A percentile compares a stretch with the other conserved stretches of the same genome.
Evolutionary conservation across 768 basidiomycete species (phyloP).

Genomic region (Leccinum uliginosum): DNA sequence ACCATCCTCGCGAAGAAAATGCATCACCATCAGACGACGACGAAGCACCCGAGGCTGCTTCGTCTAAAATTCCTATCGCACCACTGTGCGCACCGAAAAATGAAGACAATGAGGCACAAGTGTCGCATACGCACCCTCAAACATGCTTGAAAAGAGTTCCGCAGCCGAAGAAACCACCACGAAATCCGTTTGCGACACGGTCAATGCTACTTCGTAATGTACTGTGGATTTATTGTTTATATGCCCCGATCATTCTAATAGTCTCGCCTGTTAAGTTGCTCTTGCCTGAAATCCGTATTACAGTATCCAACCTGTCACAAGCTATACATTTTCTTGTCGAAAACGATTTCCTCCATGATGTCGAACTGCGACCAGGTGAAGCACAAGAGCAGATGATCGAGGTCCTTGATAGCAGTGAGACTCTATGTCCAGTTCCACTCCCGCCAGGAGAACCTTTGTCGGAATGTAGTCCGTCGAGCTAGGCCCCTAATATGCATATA

Average conservation of each 20-base stretch:
- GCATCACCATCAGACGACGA: constrained; percentile 35
- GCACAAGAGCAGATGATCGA: constrained; percentile 60
- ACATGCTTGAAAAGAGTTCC: constrained; percentile 22
- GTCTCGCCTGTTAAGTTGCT: constrained; percentile 50
- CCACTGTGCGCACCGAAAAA: constrained; percentile 3
- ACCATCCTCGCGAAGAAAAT: constrained; percentile 3
- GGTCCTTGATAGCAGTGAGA: constrained; percentile 39
- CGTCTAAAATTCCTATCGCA: constrained; percentile 42
- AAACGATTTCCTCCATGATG: constrained; percentile 78
- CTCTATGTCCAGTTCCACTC: background rate
- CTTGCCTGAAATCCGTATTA: constrained; percentile 80
- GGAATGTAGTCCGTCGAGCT: background rate
- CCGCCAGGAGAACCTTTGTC: background rate
- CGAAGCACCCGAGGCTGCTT: constrained; percentile 51
- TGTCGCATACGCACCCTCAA: constrained; percentile 1
- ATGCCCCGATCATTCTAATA: constrained; percentile 3
- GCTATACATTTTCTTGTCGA: constrained; percentile 87
- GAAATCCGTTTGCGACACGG: constrained; percentile 63
- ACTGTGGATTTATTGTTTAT: constrained; percentile 20
- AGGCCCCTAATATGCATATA: background rate
- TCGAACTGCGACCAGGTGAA: constrained; percentile 79
- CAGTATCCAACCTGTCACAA: constrained; percentile 89
- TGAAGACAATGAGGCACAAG: constrained; percentile 3
- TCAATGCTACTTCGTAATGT: constrained; percentile 79
- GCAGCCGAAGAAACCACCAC: constrained; percentile 48